Evolutionary conservation across 129 eudicot species (phyloP).

Genomic region (Saposhnikovia divaricata): DNA sequence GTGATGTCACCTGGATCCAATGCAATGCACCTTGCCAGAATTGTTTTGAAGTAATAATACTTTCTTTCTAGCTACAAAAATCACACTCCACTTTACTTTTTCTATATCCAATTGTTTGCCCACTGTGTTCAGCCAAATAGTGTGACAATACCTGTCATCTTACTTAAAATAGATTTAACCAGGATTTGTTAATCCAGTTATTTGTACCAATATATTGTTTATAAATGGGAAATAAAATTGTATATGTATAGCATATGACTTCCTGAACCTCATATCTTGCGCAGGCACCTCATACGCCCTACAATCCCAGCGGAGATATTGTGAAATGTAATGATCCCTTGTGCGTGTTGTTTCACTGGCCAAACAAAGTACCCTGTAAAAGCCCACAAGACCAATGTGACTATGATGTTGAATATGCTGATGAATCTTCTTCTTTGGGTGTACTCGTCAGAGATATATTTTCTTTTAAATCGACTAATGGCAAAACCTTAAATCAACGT

Average conservation of each 20-base stretch:
- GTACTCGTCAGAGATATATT: conserved; percentile 61
- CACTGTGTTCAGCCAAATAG: background rate
- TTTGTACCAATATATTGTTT: background rate
- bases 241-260: no score
- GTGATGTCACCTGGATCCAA: conserved; percentile 88
- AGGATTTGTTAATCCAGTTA: background rate
- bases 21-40: conserved; percentile 79
- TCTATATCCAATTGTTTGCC: background rate
- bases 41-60: conserved; percentile 48
- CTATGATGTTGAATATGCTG: conserved; percentile 74
- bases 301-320: conserved; percentile 59
- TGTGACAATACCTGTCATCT: background rate
- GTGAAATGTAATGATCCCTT: conserved; percentile 61
- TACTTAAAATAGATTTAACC: background rate
- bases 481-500: conserved; percentile 36
- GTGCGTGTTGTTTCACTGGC: conserved; percentile 58
- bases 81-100: background rate
- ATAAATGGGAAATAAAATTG: background rate
- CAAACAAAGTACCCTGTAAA: conserved; percentile 33
- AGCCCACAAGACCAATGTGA: conserved; percentile 75
- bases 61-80: background rate
- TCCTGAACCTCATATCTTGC: background rate
- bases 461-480: conserved; percentile 49
- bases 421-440: conserved; percentile 75
- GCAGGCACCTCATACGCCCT: conserved; percentile 87